phyloP scores from a whole-genome alignment of 2,329 filamentous ascomycete species.

The Diaporthe sp. region DNA sequence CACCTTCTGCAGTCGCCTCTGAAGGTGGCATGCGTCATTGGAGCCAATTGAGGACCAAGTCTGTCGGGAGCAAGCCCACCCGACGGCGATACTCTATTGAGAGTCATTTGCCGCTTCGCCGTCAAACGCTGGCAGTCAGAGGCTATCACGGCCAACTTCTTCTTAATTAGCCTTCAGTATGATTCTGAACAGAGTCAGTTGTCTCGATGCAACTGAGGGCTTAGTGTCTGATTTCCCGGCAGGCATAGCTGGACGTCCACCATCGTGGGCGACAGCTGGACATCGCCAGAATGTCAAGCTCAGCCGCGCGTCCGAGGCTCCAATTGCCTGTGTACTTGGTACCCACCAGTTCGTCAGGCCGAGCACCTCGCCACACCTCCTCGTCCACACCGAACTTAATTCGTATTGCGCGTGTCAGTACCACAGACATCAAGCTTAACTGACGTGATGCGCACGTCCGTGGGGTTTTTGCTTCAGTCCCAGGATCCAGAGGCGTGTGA shows the following conservation, averaged over 20 bases:
- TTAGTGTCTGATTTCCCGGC: neutral
- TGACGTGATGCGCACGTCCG: slow-evolving; percentile 33
- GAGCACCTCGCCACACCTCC: neutral
- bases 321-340: slow-evolving; percentile 6
- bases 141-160: slow-evolving; percentile 22
- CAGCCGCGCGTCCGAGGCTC: slow-evolving; percentile 32
- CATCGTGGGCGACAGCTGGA: neutral
- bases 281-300: slow-evolving; percentile 24
- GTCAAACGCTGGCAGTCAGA: slow-evolving; percentile 36
- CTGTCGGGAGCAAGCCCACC: slow-evolving; percentile 27
- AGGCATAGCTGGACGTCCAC: neutral
- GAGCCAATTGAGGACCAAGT: slow-evolving; percentile 20
- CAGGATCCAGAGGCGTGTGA: neutral
- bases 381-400: slow-evolving; percentile 25
- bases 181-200: slow-evolving; percentile 22
- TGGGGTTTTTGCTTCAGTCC: neutral
- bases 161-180: slow-evolving; percentile 23
- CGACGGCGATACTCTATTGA: slow-evolving; percentile 28
- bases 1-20: slow-evolving; percentile 15
- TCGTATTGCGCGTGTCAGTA: slow-evolving; percentile 32
- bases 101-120: slow-evolving; percentile 37
- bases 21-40: slow-evolving; percentile 22
- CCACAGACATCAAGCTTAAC: slow-evolving; percentile 35
- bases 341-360: slow-evolving; percentile 33
- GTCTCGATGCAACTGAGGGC: slow-evolving; percentile 8